Conservation (phyloP, 805 yeast genomes). For the Cyberlindnera bimundalis region DNA sequence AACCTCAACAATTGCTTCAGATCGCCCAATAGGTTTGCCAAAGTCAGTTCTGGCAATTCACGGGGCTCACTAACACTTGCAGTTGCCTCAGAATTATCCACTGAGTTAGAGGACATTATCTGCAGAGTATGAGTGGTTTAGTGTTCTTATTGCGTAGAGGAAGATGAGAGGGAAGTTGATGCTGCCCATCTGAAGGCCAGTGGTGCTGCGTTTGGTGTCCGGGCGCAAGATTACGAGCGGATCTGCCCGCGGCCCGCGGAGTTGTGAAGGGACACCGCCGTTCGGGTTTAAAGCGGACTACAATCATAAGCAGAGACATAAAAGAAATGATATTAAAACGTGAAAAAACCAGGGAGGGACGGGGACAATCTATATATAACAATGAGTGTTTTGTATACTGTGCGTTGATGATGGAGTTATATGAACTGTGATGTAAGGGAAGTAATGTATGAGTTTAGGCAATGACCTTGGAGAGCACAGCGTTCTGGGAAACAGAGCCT, state of each 20-base stretch:
- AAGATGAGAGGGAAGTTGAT: too few relatives aligned
- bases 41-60: slow-evolving; percentile 39
- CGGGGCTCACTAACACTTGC: neutral
- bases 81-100: too few relatives aligned
- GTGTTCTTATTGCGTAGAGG: too few relatives aligned
- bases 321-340: slow-evolving; percentile 2
- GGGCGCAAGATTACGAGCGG: too few relatives aligned
- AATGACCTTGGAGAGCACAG: slow-evolving; percentile 33
- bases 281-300: too few relatives aligned
- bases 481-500: slow-evolving; percentile 54
- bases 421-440: neutral
- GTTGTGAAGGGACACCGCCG: too few relatives aligned
- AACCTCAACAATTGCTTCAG: slow-evolving; percentile 40
- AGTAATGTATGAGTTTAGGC: slow-evolving; percentile 8
- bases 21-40: slow-evolving; percentile 47
- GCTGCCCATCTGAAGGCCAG: too few relatives aligned
- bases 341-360: neutral
- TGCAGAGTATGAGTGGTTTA: too few relatives aligned
- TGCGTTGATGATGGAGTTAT: neutral
- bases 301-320: neutral
- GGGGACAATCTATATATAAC: slow-evolving; percentile 1
- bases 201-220: too few relatives aligned
- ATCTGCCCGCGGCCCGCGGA: too few relatives aligned
- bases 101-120: too few relatives aligned
- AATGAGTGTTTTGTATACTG: neutral